These are phyloP conservation scores for Pichia sp. DNA, from an alignment of 1,139 yeast species.

Conservation along the genomic window DNA sequence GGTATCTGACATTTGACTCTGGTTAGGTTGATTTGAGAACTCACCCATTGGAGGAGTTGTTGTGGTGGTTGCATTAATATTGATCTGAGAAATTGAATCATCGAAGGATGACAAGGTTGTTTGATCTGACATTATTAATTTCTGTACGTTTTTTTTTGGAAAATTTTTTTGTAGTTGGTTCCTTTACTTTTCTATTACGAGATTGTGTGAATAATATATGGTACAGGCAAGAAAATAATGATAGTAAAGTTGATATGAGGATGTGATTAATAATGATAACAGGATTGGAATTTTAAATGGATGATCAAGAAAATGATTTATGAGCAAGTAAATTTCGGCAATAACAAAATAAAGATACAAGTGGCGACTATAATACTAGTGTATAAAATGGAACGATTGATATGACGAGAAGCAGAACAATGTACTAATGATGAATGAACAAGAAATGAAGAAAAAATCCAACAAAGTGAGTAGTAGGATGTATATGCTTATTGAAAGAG, in stretches of 20 bases:
- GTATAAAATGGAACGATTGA: not conserved
- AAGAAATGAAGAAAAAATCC: not conserved
- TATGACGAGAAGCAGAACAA: not conserved
- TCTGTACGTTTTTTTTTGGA: not conserved
- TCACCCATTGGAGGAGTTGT: constrained; percentile 33
- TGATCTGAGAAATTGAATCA: constrained; percentile 25
- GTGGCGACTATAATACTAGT: constrained; percentile 4
- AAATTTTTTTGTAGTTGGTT: not conserved
- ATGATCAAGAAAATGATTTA: not conserved
- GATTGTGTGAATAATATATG: constrained; percentile 3
- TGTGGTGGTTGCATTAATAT: constrained; percentile 25
- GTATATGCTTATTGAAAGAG: not conserved
- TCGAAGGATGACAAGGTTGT: constrained; percentile 31
- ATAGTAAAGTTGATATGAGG: not conserved
- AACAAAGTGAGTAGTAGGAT: not conserved
- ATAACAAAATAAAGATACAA: constrained; percentile 7
- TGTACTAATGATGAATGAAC: constrained; percentile 3
- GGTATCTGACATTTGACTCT: constrained; percentile 2
- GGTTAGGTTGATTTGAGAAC: constrained; percentile 7
- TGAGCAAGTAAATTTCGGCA: not conserved
- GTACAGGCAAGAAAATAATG: constrained; percentile 3
- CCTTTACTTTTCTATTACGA: not conserved
- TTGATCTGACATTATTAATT: constrained; percentile 30
- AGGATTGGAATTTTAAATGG: not conserved
- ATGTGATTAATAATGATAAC: not conserved